Conservation (phyloP, 2,329 filamentous ascomycete genomes). For the Fusarium bactridioides region DNA sequence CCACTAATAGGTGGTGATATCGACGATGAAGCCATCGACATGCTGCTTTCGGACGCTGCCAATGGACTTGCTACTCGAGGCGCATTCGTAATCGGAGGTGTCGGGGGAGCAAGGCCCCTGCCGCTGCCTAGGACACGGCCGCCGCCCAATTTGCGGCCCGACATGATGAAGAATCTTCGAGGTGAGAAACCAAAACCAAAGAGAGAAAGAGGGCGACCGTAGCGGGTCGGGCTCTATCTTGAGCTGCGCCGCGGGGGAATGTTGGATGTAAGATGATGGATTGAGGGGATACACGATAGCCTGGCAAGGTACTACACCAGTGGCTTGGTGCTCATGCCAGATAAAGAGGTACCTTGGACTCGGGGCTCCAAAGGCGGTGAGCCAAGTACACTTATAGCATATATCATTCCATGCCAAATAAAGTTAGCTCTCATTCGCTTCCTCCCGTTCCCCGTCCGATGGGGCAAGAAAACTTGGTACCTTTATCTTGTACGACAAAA, state of each 20-base stretch:
- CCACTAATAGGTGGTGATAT: conserved; percentile 67
- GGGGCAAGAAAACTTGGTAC: neutral
- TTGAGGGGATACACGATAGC: conserved; percentile 18
- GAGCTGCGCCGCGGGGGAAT: conserved; percentile 41
- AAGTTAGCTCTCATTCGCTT: conserved; percentile 28
- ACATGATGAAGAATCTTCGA: conserved; percentile 62
- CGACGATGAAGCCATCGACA: conserved; percentile 77
- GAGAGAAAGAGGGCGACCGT: conserved; percentile 42
- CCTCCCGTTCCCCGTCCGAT: conserved; percentile 27
- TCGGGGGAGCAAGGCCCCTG: conserved; percentile 77
- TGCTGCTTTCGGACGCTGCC: conserved; percentile 72
- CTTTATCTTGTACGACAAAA: neutral
- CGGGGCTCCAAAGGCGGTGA: neutral
- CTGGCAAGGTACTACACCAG: conserved; percentile 1
- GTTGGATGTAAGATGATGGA: conserved; percentile 26
- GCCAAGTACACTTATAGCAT: conserved; percentile 22
- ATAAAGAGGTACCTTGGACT: conserved; percentile 24
- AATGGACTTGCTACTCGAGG: conserved; percentile 59
- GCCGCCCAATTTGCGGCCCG: conserved; percentile 86
- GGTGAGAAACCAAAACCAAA: neutral
- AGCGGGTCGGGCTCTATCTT: conserved; percentile 46
- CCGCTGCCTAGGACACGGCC: conserved; percentile 90
- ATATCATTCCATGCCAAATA: neutral
- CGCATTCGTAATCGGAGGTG: conserved; percentile 50
- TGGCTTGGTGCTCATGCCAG: conserved; percentile 10